These are phyloP conservation scores for Panellus pusillus DNA, from an alignment of 768 basidiomycete genomes.

Conservation along the genomic window DNA sequence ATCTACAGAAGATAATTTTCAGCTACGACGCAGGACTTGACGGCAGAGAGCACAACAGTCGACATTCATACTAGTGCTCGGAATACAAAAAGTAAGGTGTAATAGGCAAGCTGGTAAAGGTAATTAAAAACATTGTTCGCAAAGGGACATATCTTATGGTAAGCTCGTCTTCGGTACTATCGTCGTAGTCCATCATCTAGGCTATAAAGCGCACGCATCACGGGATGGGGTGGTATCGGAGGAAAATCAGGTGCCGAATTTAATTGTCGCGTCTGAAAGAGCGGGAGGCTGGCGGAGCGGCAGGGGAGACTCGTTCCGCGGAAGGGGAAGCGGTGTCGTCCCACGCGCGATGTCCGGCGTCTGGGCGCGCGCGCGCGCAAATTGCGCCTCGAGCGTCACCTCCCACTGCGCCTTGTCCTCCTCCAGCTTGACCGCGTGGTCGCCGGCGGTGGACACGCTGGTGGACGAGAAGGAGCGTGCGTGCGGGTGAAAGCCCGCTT, in stretches of 20 bases:
- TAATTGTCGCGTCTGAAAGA: background rate
- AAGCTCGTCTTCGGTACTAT: background rate
- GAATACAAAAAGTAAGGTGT: slow-evolving; percentile 5
- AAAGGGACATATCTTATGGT: slow-evolving; percentile 1
- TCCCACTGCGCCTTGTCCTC: slow-evolving; percentile 21
- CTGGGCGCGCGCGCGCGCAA: slow-evolving; percentile 18
- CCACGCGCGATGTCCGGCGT: slow-evolving; percentile 14
- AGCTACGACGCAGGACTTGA: too few relatives aligned
- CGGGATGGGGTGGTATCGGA: background rate
- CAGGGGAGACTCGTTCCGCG: background rate
- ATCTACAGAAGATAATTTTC: too few relatives aligned
- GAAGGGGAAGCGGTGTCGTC: background rate
- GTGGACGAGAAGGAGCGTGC: slow-evolving; percentile 8
- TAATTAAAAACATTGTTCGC: slow-evolving; percentile 14
- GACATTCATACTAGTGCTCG: background rate
- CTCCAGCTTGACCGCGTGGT: background rate
- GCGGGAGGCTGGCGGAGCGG: background rate
- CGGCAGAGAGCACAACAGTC: too few relatives aligned
- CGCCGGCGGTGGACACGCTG: background rate
- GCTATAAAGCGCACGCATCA: too few relatives aligned
- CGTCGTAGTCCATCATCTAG: slow-evolving; percentile 4
- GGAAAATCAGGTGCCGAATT: background rate
- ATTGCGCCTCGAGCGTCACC: slow-evolving; percentile 17
- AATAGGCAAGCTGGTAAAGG: background rate
- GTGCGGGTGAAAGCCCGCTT: slow-evolving; percentile 8